phyloP scores from a whole-genome alignment of 2,329 filamentous ascomycete genomes.

The Berkeleyomyces rouxiae region DNA sequence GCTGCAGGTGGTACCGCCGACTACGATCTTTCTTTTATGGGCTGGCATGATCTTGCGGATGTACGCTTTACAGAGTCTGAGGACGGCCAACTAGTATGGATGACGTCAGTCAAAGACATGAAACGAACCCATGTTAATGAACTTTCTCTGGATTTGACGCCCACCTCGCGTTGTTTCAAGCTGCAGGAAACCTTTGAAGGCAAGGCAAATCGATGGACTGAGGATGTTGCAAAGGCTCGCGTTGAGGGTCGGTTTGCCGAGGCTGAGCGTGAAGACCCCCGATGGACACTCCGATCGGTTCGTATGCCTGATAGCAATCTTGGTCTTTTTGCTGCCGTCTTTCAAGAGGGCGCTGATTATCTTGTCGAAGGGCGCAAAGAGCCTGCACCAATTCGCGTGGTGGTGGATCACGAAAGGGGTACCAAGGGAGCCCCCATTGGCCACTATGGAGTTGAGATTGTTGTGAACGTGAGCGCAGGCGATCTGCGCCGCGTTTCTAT shows the following conservation, averaged over 20 bases:
- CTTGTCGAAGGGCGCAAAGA: constrained; percentile 47
- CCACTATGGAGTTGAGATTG: constrained; percentile 55
- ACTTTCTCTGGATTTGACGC: neutral
- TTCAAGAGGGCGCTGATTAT: constrained; percentile 50
- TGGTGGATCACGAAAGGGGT: constrained; percentile 54
- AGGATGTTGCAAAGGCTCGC: constrained; percentile 74
- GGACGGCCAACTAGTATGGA: constrained; percentile 48
- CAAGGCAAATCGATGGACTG: constrained; percentile 57
- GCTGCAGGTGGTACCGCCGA: constrained; percentile 41
- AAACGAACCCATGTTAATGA: constrained; percentile 26
- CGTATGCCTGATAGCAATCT: constrained; percentile 44
- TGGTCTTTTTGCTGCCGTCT: constrained; percentile 49
- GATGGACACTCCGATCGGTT: constrained; percentile 63
- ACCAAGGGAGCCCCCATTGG: constrained; percentile 49
- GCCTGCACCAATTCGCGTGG: constrained; percentile 51
- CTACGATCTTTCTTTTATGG: constrained; percentile 59
- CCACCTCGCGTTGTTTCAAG: constrained; percentile 49
- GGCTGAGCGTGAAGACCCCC: constrained; percentile 60
- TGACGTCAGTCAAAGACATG: constrained; percentile 47
- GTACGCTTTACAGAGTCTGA: constrained; percentile 57
- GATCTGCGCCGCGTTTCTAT: constrained; percentile 34
- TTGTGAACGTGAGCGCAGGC: constrained; percentile 40
- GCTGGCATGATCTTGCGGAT: constrained; percentile 52
- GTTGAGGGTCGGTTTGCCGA: constrained; percentile 76
- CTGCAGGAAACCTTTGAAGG: constrained; percentile 63